Evolutionary conservation across 202 grass and related monocot genomes (phyloP).

Genomic region (Schoenoplectus tabernaemontani): DNA sequence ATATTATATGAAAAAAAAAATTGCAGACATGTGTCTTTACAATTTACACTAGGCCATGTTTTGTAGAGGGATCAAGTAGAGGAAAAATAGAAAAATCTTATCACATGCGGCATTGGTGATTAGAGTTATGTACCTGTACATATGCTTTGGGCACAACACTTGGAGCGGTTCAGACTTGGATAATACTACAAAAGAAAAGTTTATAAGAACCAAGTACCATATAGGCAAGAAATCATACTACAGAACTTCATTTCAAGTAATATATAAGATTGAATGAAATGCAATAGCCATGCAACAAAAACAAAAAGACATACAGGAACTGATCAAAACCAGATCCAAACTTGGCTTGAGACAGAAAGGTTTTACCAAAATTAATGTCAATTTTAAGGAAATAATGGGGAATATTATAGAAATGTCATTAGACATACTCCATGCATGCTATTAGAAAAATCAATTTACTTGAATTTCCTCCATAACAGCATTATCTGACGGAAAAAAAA

Average conservation of each 20-base stretch:
- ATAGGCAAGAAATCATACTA: background rate
- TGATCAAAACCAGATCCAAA: background rate
- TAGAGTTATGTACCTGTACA: slow-evolving; percentile 57
- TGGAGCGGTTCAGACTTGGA: slow-evolving; percentile 79
- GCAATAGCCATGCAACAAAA: background rate
- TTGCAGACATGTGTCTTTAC: background rate
- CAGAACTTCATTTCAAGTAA: background rate
- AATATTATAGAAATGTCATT: background rate
- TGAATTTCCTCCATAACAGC: background rate
- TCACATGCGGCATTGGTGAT: background rate
- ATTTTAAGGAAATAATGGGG: background rate
- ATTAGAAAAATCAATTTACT: background rate
- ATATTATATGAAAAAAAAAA: background rate
- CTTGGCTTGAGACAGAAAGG: background rate
- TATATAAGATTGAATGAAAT: background rate
- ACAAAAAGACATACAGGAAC: background rate
- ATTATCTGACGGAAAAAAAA: background rate
- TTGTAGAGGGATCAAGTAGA: background rate
- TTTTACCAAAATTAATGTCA: background rate
- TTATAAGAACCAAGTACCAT: background rate
- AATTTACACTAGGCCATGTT: background rate
- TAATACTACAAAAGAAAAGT: slow-evolving; percentile 46
- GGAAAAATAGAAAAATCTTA: background rate
- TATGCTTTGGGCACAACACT: slow-evolving; percentile 89
- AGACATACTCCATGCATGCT: background rate